Conservation (phyloP, 2,329 filamentous ascomycete genomes). For the Thermoascus crustaceus region DNA sequence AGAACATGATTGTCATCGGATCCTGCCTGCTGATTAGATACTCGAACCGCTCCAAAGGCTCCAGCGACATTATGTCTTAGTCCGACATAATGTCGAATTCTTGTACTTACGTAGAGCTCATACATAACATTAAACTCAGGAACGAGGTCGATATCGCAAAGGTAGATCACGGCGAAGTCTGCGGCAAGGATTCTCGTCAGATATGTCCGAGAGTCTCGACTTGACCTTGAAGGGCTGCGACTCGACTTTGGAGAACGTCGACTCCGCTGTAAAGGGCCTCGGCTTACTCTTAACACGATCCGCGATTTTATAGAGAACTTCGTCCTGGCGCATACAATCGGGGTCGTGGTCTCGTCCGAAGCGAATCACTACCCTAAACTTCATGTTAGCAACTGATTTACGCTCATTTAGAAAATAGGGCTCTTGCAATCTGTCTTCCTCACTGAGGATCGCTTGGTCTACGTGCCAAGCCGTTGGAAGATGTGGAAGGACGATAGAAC, state of each 20-base stretch:
- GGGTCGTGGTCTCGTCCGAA: slow-evolving; percentile 82
- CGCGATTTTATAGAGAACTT: slow-evolving; percentile 89
- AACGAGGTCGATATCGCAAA: slow-evolving; percentile 86
- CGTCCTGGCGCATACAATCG: slow-evolving; percentile 65
- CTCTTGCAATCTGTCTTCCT: slow-evolving; percentile 73
- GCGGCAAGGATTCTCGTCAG: too few relatives aligned
- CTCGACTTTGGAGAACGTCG: too few relatives aligned
- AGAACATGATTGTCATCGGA: slow-evolving; percentile 89
- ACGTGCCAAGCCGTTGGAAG: slow-evolving; percentile 93
- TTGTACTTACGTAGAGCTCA: slow-evolving; percentile 58
- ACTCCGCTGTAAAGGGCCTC: too few relatives aligned
- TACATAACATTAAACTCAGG: slow-evolving; percentile 97
- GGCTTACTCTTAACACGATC: slow-evolving; percentile 69
- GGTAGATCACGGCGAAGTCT: slow-evolving; percentile 59
- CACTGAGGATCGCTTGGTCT: slow-evolving; percentile 84
- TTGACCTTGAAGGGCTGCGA: too few relatives aligned
- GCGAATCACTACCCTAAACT: slow-evolving; percentile 63
- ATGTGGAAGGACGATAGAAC: slow-evolving; percentile 87
- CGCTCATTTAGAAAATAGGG: too few relatives aligned
- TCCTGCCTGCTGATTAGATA: too few relatives aligned
- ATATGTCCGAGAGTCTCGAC: too few relatives aligned
- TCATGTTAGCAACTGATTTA: not conserved
- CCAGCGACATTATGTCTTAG: too few relatives aligned
- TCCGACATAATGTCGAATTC: too few relatives aligned
- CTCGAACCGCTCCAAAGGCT: too few relatives aligned